phyloP scores from a whole-genome alignment of 1,284 basidiomycete genomes.

The Fomitopsis betulina region DNA sequence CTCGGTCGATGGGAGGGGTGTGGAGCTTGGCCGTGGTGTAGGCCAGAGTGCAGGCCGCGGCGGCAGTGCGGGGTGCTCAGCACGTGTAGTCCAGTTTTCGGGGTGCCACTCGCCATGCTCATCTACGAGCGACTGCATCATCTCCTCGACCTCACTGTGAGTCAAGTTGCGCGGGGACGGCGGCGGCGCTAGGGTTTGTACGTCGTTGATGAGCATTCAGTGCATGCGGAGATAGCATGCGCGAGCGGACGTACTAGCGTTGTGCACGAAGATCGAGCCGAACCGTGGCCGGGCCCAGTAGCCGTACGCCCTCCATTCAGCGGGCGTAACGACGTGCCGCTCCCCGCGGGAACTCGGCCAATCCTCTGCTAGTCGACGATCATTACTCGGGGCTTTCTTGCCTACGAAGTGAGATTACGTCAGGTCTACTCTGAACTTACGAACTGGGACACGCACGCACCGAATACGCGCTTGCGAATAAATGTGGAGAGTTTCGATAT shows the following conservation, averaged over 20 bases:
- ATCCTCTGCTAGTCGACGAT: background rate
- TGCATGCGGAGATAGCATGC: background rate
- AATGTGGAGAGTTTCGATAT: background rate
- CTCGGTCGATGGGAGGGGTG: conserved; percentile 33
- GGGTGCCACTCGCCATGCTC: conserved; percentile 32
- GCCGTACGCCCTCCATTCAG: conserved; percentile 26
- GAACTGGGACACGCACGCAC: conserved; percentile 2
- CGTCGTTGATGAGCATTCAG: background rate
- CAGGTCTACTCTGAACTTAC: background rate
- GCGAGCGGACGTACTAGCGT: conserved; percentile 22
- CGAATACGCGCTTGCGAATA: conserved; percentile 4
- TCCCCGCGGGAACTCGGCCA: background rate
- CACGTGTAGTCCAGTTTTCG: conserved; percentile 44
- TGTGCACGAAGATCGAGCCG: conserved; percentile 17
- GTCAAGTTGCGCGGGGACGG: conserved; percentile 15
- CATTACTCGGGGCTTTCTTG: conserved; percentile 1
- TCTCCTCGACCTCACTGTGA: conserved; percentile 28
- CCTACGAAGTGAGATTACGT: conserved; percentile 5
- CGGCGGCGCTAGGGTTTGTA: conserved; percentile 15
- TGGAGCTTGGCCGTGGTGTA: conserved; percentile 35
- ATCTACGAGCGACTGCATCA: conserved; percentile 29
- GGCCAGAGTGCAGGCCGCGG: conserved; percentile 44
- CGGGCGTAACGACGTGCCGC: conserved; percentile 9
- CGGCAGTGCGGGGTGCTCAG: conserved; percentile 44
- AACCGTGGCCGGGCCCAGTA: conserved; percentile 27